Percentiles rank a stretch among this genome's conserved stretches.
Evolutionary conservation across 169 alveolate genomes (phyloP).

Genomic region (Theileria annulata): DNA sequence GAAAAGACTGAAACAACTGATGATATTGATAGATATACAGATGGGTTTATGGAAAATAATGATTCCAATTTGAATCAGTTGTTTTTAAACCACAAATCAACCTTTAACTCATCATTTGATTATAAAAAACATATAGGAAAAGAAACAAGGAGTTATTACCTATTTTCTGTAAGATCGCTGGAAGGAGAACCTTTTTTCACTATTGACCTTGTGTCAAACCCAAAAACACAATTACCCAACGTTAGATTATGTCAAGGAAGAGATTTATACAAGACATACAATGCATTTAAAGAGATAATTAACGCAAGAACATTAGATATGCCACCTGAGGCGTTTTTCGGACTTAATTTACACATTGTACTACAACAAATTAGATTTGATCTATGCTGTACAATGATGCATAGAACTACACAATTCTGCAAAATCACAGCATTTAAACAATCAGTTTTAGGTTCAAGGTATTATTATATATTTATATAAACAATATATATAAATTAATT

Average conservation of each 20-base stretch:
- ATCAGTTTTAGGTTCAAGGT: constrained; percentile 21
- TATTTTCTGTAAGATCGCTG: constrained; percentile 36
- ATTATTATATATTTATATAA: neutral
- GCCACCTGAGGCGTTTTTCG: constrained; percentile 22
- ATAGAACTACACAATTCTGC: constrained; percentile 11
- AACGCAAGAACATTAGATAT: neutral
- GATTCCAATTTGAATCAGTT: constrained; percentile 41
- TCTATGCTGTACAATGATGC: constrained; percentile 14
- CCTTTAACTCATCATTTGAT: constrained; percentile 27
- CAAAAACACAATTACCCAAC: neutral
- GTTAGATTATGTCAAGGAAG: constrained; percentile 21
- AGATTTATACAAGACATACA: constrained; percentile 3
- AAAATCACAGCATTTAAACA: constrained; percentile 23
- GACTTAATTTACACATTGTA: constrained; percentile 38
- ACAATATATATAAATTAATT: too few relatives aligned
- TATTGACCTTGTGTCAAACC: constrained; percentile 8
- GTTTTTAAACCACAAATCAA: constrained; percentile 33
- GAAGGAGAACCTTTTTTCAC: constrained; percentile 35
- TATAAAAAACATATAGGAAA: constrained; percentile 15
- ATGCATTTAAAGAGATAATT: neutral
- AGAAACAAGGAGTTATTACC: constrained; percentile 37
- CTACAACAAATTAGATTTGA: constrained; percentile 35
- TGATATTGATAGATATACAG: constrained; percentile 19
- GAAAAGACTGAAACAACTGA: neutral
- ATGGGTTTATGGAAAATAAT: constrained; percentile 31